A percentile compares a stretch with the other conserved stretches of the same genome.
Evolutionary conservation across 108 stramenopile genomes (phyloP).

Genomic region (Skeletonema tropicum): DNA sequence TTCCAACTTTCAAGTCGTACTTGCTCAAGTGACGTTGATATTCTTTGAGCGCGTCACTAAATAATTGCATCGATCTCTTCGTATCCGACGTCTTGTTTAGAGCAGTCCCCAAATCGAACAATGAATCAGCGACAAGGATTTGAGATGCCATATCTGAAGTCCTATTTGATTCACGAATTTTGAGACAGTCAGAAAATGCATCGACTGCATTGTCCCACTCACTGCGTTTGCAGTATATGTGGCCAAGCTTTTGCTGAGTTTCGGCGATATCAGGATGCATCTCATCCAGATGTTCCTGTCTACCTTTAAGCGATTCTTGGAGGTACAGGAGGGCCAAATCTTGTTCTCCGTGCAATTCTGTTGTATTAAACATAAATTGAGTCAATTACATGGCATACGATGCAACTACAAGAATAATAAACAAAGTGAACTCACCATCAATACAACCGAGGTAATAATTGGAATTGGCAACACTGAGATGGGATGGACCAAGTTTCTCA

Average conservation of each 20-base stretch:
- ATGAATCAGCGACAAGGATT: conserved; percentile 43
- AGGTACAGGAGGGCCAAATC: conserved; percentile 37
- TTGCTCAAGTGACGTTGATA: conserved; percentile 36
- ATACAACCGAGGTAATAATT: conserved; percentile 44
- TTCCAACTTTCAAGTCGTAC: conserved; percentile 42
- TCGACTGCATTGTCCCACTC: conserved; percentile 38
- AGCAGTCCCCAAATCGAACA: conserved; percentile 43
- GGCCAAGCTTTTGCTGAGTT: conserved; percentile 37
- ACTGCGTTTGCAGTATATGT: conserved; percentile 33
- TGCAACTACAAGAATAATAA: not conserved
- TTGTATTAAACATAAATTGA: not conserved
- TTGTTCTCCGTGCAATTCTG: conserved; percentile 25
- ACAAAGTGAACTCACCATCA: conserved; percentile 17
- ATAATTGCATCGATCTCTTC: conserved; percentile 34
- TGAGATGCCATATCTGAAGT: conserved; percentile 20
- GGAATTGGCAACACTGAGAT: conserved; percentile 30
- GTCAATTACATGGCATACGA: not conserved
- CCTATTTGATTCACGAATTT: conserved; percentile 33
- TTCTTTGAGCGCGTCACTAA: conserved; percentile 46
- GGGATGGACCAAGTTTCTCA: conserved; percentile 16
- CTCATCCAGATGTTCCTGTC: conserved; percentile 28
- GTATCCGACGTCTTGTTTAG: conserved; percentile 39
- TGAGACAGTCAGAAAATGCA: conserved; percentile 41
- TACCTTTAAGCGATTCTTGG: conserved; percentile 34
- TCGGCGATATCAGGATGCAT: conserved; percentile 23